Evolutionary conservation across 2,329 filamentous ascomycete species (phyloP), one percentile per base, ranked within the genome.

Genomic region (Penicillium sp.): DNA sequence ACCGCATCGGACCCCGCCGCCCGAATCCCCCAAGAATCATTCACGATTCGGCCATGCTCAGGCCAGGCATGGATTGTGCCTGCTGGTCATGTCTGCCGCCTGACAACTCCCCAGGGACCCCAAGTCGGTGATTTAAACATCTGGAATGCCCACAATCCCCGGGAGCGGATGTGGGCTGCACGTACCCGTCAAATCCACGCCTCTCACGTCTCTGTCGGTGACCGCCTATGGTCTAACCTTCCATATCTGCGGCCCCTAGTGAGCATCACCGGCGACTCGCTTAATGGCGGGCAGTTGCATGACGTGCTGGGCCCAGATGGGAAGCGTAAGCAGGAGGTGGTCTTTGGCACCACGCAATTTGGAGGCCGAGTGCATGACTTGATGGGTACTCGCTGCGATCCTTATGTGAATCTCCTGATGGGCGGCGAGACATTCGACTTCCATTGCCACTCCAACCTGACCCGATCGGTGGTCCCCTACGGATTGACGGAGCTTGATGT

Each of bases 121-220:
- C 92, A 96, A 78, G 91, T 96, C 52, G 90, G 91, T 57, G 92
- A 95, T 69, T 79, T 95, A 19, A 96, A 96, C 74, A 84, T 95
- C 68, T 96, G 90, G 90, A 91, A 89, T 68, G 81, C 83, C 5
- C 79, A 87, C 64, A 93, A 95, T 74, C 89, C 91, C 0, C 85
- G 90, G 14, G 92, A 96, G 74, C 83, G 87, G 45, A 92, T 96
- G 80, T 96, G 91, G 92, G 91, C 92, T 1, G 82, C 86, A 0
- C 85, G 92, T 40, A 95, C 91, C 13, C 84, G 88, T 60, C 91
- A 96, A 73, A 83, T 96, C 19, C 90, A 96, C 68, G 85, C 88
- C 14, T 88, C 88, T 2, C 92, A 96, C 73, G 84, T 96, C 46
- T 84, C 82, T 0, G 86, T 86, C 0, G 83, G 87, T 54, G 90